phyloP scores from a whole-genome alignment of 495 filamentous ascomycete species.

The Penicillium coprophilum region DNA sequence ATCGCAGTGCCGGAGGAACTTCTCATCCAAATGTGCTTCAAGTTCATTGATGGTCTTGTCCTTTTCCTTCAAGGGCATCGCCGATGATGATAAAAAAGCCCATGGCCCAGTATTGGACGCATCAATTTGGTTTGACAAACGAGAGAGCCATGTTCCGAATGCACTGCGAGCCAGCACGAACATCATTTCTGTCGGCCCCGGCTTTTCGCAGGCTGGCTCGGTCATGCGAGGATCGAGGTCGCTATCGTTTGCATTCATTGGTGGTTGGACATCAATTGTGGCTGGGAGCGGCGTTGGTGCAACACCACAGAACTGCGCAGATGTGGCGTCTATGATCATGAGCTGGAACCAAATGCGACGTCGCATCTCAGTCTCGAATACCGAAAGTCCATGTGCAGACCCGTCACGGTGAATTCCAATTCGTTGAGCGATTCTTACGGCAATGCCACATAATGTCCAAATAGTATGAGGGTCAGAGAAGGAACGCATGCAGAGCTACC shows the following conservation, averaged over 20 bases:
- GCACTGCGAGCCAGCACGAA: conserved; percentile 57
- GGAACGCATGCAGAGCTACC: conserved; percentile 32
- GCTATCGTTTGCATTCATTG: conserved; percentile 57
- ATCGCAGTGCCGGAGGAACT: conserved; percentile 59
- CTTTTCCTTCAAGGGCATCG: conserved; percentile 47
- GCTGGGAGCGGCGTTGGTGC: conserved; percentile 20
- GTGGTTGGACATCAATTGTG: conserved; percentile 34
- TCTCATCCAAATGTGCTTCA: conserved; percentile 35
- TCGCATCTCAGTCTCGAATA: conserved; percentile 49
- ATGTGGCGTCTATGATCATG: conserved; percentile 33
- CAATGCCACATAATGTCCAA: conserved; percentile 46
- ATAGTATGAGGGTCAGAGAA: conserved; percentile 41
- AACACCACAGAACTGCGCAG: conserved; percentile 36
- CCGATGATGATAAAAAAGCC: conserved; percentile 29
- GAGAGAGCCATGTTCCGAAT: conserved; percentile 41
- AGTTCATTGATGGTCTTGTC: conserved; percentile 43
- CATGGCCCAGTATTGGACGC: conserved; percentile 32
- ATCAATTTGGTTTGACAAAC: conserved; percentile 26
- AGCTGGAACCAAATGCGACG: conserved; percentile 45
- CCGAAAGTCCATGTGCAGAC: conserved; percentile 31
- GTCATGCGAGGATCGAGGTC: conserved; percentile 60
- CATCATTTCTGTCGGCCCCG: conserved; percentile 66
- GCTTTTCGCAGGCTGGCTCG: conserved; percentile 49
- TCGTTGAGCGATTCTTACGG: conserved; percentile 42
- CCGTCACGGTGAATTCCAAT: conserved; percentile 50